Conservation (phyloP, 208 protist genomes). For the Leishmania major region DNA sequence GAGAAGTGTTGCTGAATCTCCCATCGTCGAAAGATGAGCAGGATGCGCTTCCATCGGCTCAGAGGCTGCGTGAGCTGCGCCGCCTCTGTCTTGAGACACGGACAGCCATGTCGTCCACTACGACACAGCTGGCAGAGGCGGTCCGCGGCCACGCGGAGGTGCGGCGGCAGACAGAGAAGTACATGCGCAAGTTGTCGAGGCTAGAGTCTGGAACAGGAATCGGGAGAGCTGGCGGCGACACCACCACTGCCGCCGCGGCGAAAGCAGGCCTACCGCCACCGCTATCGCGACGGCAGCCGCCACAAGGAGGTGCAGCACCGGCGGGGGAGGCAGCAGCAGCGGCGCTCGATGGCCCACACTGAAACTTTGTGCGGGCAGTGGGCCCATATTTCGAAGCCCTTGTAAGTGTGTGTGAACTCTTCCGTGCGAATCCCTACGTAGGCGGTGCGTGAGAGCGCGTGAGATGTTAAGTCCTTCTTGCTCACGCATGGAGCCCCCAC, state of each 20-base stretch:
- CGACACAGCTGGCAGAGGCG: constrained; percentile 50
- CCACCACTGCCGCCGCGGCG: background rate
- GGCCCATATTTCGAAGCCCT: background rate
- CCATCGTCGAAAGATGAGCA: constrained; percentile 15
- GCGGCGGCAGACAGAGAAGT: constrained; percentile 56
- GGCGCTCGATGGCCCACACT: background rate
- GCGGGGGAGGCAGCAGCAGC: background rate
- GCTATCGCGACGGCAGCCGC: background rate
- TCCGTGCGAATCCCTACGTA: background rate
- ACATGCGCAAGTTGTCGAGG: constrained; percentile 52
- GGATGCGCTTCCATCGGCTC: constrained; percentile 15
- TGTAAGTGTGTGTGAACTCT: background rate
- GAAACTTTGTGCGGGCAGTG: too few species aligned
- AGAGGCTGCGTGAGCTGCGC: constrained; percentile 53
- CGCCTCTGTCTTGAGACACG: constrained; percentile 51
- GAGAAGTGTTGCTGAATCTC: constrained; percentile 39
- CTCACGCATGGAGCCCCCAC: background rate
- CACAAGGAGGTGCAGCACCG: background rate
- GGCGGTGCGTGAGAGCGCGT: background rate
- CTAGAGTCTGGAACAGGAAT: constrained; percentile 2
- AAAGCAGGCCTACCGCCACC: background rate
- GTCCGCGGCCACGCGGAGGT: constrained; percentile 48
- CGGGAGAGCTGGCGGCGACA: background rate
- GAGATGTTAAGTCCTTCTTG: background rate
- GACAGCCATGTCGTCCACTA: constrained; percentile 35